Conservation (phyloP, 1,284 basidiomycete genomes). For the Trichosporon sp. region DNA sequence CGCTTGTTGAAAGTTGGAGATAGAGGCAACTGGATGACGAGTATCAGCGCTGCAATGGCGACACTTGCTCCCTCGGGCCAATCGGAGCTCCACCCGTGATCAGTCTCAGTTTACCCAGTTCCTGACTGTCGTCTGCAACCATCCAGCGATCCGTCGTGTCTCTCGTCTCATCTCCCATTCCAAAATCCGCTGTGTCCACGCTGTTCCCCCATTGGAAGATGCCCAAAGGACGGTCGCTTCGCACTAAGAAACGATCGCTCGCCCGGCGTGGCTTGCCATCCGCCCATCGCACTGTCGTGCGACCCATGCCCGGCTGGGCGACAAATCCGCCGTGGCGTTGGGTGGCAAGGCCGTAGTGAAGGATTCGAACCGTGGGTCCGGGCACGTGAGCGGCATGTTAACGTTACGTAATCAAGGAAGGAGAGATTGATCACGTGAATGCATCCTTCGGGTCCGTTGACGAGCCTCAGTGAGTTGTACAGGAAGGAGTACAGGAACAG, state of each 20-base stretch:
- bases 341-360: neutral
- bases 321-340: neutral
- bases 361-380: neutral
- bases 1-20: neutral
- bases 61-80: neutral
- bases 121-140: neutral
- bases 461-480: too few species aligned
- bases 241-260: too few species aligned
- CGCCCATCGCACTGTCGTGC: neutral
- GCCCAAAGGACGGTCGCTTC: neutral
- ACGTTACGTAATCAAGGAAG: neutral
- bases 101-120: neutral
- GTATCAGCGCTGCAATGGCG: neutral
- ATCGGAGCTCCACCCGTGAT: constrained; percentile 2
- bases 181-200: neutral
- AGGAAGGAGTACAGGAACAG: too few species aligned
- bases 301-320: neutral
- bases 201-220: neutral
- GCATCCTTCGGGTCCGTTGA: neutral
- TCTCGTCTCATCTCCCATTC: neutral
- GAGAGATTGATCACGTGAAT: neutral
- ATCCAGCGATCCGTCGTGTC: neutral
- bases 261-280: neutral
- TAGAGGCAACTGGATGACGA: neutral
- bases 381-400: neutral